These are phyloP conservation scores for Botrytis sinoallii DNA, from an alignment of 2,329 filamentous ascomycete species.

Conservation along the genomic window DNA sequence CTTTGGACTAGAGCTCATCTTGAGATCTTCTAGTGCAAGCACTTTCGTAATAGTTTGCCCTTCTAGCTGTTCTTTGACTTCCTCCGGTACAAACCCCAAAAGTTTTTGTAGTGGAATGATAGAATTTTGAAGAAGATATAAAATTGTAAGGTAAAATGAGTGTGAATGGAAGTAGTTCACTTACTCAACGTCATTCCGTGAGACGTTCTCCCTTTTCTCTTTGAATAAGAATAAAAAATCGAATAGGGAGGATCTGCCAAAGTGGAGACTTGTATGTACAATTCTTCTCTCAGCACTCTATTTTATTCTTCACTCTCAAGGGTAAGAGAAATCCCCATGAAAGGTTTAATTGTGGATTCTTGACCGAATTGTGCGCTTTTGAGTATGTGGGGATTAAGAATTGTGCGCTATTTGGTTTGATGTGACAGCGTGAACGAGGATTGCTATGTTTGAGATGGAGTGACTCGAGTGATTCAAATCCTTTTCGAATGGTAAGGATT, in stretches of 20 bases:
- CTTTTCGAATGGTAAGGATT: conserved; percentile 2
- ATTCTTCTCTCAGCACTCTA: background rate
- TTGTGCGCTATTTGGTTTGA: conserved; percentile 17
- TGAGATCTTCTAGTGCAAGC: conserved; percentile 5
- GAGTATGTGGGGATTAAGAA: conserved; percentile 9
- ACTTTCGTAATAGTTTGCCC: background rate
- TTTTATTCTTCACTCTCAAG: background rate
- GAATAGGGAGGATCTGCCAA: conserved; percentile 16
- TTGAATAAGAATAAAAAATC: conserved; percentile 8
- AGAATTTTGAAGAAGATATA: background rate
- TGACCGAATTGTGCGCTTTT: conserved; percentile 7
- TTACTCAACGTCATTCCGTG: conserved; percentile 18
- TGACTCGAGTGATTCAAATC: background rate
- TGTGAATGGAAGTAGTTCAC: background rate
- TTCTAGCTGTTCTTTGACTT: background rate
- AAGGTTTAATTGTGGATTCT: conserved; percentile 8
- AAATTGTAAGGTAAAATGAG: background rate
- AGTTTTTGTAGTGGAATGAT: background rate
- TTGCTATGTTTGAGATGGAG: conserved; percentile 4
- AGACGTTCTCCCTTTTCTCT: conserved; percentile 12
- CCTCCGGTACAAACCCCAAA: background rate
- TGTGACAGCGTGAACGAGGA: background rate
- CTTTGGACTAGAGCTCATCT: conserved; percentile 19
- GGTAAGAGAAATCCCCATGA: conserved; percentile 5
- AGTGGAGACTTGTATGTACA: conserved; percentile 4